Evolutionary conservation across 2,329 filamentous ascomycete species (phyloP), one percentile per base, ranked within the genome.

Genomic region (Spiromastix sp.): DNA sequence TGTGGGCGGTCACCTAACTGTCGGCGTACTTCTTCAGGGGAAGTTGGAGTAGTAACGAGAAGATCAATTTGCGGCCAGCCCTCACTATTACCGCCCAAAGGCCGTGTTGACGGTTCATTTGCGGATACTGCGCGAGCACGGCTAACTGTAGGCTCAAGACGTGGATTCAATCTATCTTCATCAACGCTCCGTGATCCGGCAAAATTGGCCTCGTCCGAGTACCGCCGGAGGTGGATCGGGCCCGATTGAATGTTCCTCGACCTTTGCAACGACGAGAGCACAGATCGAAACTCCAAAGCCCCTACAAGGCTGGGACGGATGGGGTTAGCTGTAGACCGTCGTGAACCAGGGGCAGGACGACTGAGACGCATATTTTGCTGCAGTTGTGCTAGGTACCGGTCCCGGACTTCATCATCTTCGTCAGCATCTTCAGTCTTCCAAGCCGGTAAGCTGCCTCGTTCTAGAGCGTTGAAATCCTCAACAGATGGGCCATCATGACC

Each of bases 221-320:
- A 81, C 48, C 79, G 75, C 40, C 81, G 72, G 16, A 77, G 60
- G 44, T 77, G 71, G 41, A 93, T 77, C 2, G 78, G 73, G 28
- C 77, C 73, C 12, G 81, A 71, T 47, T 79, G 77, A 17, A 83
- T 74, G 44, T 85, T 91, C 50, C 83, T 76, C 37, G 85, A 83
- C 44, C 79, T 82, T 49, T 93, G 79, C 38, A 98, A 63, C 2
- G 86, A 86, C n/a, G 84, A 81, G 30, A 98, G 66, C 3, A 94
- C 81, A 2, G 89, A 89, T 48, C 87, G 75, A 49, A 98, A 98
- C 59, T 98, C 91, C 38, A 98, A 67, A 6, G 85, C 91, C 28
- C 91, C 91, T 3, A 98, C 81, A 30, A 98, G 66, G 64, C 91
- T 96, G 1, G 91, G 89, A 28, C 91, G 74, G 42, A 98, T 95